Conservation (phyloP, 106 monocot species). For the Dendrobium catenatum region DNA sequence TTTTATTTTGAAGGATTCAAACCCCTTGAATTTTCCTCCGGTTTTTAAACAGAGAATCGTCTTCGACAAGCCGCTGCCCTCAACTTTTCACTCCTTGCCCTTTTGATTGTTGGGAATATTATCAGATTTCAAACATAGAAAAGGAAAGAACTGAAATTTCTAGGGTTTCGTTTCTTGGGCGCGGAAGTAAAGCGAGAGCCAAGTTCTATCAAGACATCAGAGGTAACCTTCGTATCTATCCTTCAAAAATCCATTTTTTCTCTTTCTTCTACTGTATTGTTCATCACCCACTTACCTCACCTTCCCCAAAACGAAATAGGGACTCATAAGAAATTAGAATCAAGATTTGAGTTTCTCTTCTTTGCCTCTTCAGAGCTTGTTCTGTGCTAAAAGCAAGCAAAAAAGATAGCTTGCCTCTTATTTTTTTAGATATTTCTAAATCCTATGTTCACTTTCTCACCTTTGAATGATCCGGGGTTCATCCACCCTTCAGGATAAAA, state of each 20-base stretch:
- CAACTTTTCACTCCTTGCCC: background rate
- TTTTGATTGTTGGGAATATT: background rate
- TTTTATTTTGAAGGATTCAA: no score
- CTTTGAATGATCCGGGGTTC: background rate
- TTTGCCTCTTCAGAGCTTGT: background rate
- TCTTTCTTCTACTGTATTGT: background rate
- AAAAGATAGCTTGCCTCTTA: background rate
- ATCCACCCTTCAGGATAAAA: background rate
- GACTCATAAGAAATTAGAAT: background rate
- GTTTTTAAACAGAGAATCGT: no score
- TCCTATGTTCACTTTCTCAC: background rate
- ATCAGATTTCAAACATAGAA: background rate
- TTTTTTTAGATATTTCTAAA: background rate
- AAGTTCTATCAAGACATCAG: background rate
- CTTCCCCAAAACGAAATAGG: background rate
- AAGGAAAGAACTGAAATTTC: background rate
- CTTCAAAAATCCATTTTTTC: background rate
- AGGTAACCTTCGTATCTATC: background rate
- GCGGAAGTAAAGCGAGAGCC: background rate
- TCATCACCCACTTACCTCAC: background rate
- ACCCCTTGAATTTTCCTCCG: no score
- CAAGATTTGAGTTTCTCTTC: background rate
- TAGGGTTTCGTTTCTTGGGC: slow-evolving; percentile 4
- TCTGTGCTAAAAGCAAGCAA: background rate
- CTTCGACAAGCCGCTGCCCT: background rate